Base-by-base conservation (phyloP, 78 protist genomes). In the Chrysochromulina tobinii region DNA sequence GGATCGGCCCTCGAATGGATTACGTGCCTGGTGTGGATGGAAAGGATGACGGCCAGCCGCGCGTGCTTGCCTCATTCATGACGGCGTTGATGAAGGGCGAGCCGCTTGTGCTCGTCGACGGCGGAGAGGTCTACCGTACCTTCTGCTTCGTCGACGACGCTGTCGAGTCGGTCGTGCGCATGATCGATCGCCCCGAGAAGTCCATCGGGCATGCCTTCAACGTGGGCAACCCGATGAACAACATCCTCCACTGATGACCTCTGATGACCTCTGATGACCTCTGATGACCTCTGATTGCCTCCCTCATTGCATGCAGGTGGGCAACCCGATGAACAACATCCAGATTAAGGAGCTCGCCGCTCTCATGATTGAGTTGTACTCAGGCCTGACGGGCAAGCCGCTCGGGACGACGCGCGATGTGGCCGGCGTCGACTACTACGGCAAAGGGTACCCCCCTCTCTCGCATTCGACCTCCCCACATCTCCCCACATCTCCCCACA, bases 251-350 rank as follows among this genome's bases (percentile, higher is more conserved):
- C 38, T 38, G 38, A 38, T 38, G 38, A 38, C 38, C 38, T 38
- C 38, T 38, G 38, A 38, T 38, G 38, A 38, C 38, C 38, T 38
- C 38, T 38, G 38, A 38, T 38, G 38, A 38, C 38, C 38, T 38
- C 38, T 38, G 38, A 38, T 38, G 38, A 38, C 38, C 38, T 38
- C 38, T 38, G 38, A 72, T 38, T 23, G 53, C 12, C 14, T 23
- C n/a, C 53, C 53, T 53, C 81, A 72, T 14, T 3, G 15, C n/a
- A n/a, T 72, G 53, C 20, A 72, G 17, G 53, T 72, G n/a, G 81
- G 81, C 54, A 72, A 72, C 81, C 81, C 81, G 25, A 14, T n/a
- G n/a, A 72, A 72, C 81, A 72, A 72, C 81, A 72, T 72, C 81
- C 48, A 72, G 38, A 38, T 72, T 15, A 2, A 5, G 15, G 53